Evolutionary conservation across 1,284 basidiomycete species (phyloP), one percentile per base, ranked within the genome.

Genomic region (Chalciporus sp.): DNA sequence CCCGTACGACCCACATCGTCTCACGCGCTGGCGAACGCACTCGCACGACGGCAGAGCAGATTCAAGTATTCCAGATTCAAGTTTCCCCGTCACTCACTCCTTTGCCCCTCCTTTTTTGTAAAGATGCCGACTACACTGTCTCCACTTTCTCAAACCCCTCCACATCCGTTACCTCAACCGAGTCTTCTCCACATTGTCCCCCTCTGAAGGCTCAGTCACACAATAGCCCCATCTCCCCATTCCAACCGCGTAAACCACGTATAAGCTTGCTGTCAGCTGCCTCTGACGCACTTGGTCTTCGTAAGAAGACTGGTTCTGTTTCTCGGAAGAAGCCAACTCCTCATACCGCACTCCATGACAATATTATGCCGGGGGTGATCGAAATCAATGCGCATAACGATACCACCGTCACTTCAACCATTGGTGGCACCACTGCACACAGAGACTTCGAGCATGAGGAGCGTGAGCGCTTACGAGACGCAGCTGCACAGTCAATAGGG

Each of bases 401-500:
- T 69, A 72, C 51, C 65, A 74, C 53, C 69, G 55, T 61, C 48
- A 57, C 67, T 17, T 50, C 68, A 9, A 45, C 55, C 0, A 8
- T 57, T 3, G 45, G 40, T 20, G 58, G 62, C 3, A 39, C 63
- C 23, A 48, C 49, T 6, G 23, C 66, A 8, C 62, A 67, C 51
- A 55, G n/a, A 42, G 76, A 88, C 58, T 79, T 79, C 49, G 88
- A 91, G 62, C 76, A 81, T 40, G 82, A 85, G 62, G 89, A 91
- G 61, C 81, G 88, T 14, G 81, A 86, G 58, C 80, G 87, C 26
- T 71, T 92, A 40, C 75, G 88, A 28, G 85, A 88, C 52, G 84
- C 81, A 35, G 90, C 90, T 17, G 89, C 88, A 0, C 84, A 88
- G 63, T 82, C 85, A 7, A 82, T 91, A 48, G 89, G 89, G 10